Percentiles rank a stretch among this genome's conserved stretches.
Conservation (phyloP, 306 rosid genomes). For the Prunus mume region DNA sequence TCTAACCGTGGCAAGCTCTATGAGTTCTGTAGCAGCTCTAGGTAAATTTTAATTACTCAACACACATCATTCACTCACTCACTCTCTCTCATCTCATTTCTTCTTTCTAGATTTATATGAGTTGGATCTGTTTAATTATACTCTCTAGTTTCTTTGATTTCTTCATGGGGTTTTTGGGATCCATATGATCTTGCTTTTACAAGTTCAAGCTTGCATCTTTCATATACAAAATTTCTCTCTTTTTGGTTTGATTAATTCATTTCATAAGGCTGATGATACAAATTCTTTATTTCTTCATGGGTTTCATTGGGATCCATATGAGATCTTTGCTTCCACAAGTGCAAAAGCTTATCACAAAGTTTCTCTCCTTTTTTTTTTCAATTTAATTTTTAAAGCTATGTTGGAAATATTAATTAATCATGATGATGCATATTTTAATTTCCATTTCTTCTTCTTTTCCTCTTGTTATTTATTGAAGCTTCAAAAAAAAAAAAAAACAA, state of each 20-base stretch:
- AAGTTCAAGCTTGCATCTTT: background rate
- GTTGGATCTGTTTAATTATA: background rate
- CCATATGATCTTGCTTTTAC: background rate
- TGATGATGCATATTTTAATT: background rate
- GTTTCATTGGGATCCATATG: background rate
- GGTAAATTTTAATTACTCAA: constrained; percentile 31
- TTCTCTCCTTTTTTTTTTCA: background rate
- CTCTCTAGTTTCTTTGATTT: background rate
- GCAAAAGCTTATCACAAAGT: background rate
- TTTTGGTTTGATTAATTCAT: background rate
- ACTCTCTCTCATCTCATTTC: background rate
- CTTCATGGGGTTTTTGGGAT: constrained; percentile 13
- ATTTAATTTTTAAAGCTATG: background rate
- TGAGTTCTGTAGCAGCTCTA: constrained; percentile 79
- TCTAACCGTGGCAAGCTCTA: constrained; percentile 91
- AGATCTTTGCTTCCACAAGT: background rate
- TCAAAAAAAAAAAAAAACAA: no score
- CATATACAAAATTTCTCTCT: background rate
- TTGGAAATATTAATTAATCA: background rate
- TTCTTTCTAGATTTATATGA: background rate
- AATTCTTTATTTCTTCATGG: constrained; percentile 1
- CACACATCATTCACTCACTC: background rate
- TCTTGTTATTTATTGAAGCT: background rate
- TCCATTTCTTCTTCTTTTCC: background rate
- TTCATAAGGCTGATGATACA: background rate